Evolutionary conservation across 129 eudicot genomes (phyloP).

Genomic region (Flaveria bidentis): DNA sequence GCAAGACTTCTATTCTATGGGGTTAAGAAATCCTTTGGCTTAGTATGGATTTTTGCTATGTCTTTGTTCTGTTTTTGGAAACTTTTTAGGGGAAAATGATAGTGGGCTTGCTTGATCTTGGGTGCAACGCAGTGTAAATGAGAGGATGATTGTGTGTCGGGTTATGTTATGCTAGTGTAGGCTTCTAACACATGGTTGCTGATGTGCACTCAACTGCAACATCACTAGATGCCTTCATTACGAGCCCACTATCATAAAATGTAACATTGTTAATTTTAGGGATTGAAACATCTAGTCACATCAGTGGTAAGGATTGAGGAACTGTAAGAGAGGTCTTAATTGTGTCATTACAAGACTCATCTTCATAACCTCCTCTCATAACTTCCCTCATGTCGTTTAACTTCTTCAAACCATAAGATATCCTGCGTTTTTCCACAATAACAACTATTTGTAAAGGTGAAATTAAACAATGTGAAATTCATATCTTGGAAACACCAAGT

Average conservation of each 20-base stretch:
- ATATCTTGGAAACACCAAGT: too few species aligned
- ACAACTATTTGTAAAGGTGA: too few species aligned
- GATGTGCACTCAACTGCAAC: background rate
- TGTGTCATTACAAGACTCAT: too few species aligned
- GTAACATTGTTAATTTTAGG: conserved; percentile 20
- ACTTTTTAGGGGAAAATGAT: background rate
- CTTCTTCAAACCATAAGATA: too few species aligned
- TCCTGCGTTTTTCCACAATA: too few species aligned
- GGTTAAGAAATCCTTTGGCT: background rate
- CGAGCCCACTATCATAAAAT: background rate
- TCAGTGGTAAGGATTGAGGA: background rate
- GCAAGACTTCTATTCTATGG: background rate
- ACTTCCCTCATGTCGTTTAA: too few species aligned
- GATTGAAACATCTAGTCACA: background rate
- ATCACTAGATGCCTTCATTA: too few species aligned
- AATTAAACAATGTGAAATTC: too few species aligned
- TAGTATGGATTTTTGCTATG: background rate
- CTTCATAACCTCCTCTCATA: too few species aligned
- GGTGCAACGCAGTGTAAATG: background rate
- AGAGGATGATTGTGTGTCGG: background rate
- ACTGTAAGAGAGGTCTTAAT: too few species aligned
- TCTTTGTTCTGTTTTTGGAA: background rate
- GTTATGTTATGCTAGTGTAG: background rate
- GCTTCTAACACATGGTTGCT: background rate
- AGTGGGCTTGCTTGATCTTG: background rate